Base-by-base conservation (phyloP, 2,329 filamentous ascomycete genomes). In the Cladosporium sp. region DNA sequence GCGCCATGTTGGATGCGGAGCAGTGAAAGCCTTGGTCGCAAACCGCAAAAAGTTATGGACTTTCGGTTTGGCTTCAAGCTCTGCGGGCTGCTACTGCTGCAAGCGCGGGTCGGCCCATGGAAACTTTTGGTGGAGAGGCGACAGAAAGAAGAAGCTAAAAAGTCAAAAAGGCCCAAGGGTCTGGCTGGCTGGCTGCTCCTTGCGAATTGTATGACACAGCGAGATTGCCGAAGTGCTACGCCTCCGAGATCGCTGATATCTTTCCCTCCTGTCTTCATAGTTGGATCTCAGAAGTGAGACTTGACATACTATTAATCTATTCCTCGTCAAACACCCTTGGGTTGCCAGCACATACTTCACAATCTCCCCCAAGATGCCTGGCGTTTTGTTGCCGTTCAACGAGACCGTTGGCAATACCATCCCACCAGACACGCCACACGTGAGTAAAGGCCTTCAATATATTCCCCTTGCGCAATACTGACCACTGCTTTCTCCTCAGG, bases 381-480 rank as follows among this genome's bases (percentile, higher is more conserved):
- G 54, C 6, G 47, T 57, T 8, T 22, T 49, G 11, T 55, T 67
- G 20, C 58, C 64, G 2, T 65, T 63, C 58, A 67, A 68, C 44
- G 58, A 68, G 39, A 69, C 59, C 29, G 43, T 69, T 32, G 87
- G 87, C 61, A 83, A 86, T 62, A 80, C 87, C 4, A 88, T 92
- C 54, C 88, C 88, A 50, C 80, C 84, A 34, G 83, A 91, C 65
- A 91, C 87, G 51, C 81, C 85, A 52, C 88, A 92, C 75, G 86
- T 89, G 74, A 73, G 82, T 77, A 52, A 44, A 38, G 53, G 2
- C 19, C 24, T 22, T 2, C 27, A 27, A 19, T 17, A 12, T 36
- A 9, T 13, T 19, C 43, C 20, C 19, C 17, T 24, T 15, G 27
- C 13, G 17, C 22, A 44, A 12, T 20, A 20, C 48, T 51, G 34